Percentiles rank a stretch among this genome's conserved stretches.
Conservation (phyloP, 2,329 filamentous ascomycete species). For the Beauveria medogensis region DNA sequence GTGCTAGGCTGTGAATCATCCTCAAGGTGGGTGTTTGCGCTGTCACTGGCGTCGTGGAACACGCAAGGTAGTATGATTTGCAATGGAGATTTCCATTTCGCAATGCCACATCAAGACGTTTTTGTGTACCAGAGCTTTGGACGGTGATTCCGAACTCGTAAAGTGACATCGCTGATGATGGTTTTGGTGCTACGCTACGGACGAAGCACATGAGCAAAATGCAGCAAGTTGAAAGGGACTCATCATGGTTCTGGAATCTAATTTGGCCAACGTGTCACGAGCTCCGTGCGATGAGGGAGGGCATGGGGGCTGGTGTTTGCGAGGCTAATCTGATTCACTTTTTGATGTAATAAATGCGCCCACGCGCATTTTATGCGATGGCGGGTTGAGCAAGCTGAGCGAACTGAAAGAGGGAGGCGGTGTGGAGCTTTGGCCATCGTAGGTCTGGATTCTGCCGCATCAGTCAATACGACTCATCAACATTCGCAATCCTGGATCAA, state of each 20-base stretch:
- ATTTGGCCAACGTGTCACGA: background rate
- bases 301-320: background rate
- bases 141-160: background rate
- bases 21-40: conserved; percentile 1
- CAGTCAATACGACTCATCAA: conserved; percentile 13
- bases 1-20: background rate
- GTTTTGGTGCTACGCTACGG: background rate
- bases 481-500: background rate
- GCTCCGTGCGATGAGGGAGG: background rate
- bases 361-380: background rate
- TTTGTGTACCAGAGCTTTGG: background rate
- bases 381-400: background rate
- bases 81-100: background rate
- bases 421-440: conserved; percentile 7
- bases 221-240: background rate
- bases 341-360: background rate
- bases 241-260: background rate
- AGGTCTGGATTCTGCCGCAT: conserved; percentile 21
- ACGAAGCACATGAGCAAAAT: background rate
- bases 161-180: background rate
- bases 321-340: background rate
- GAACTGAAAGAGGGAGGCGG: conserved; percentile 20
- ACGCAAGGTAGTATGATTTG: background rate
- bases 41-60: background rate
- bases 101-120: background rate